Base-by-base conservation (phyloP, 2,329 filamentous ascomycete genomes). In the Lecanicillium sp. region DNA sequence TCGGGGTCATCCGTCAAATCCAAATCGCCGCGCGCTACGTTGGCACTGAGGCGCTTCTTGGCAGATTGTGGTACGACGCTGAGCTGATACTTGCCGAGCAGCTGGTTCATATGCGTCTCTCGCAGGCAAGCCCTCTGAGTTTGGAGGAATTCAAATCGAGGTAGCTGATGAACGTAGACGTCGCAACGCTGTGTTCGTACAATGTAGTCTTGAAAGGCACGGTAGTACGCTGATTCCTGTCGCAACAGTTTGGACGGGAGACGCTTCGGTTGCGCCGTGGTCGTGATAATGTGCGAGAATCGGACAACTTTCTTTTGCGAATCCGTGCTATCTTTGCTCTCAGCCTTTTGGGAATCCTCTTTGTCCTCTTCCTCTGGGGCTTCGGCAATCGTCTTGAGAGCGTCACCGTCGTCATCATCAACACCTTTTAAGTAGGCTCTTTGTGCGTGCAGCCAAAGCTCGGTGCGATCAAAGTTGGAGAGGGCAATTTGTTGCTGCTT, bases 111-210 rank as follows among this genome's bases (percentile, higher is more conserved):
- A 61, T 96, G 88, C 29, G 75, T 67, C 42, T 82, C 72, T 15
- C 75, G 72, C 41, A 88, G 75, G 32, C 82, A 87, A 40, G 89
- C 72, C 29, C 92, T 83, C 53, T 84, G 79, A 19, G 87, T 78
- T 57, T 96, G 90, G 34, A 96, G 71, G 17, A 87, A 87, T 57
- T 97, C 90, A 43, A 90, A 94, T 35, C 92, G 83, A 17, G 85
- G 76, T 41, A 87, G 79, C 30, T 87, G 83, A 59, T 94, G 85
- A 39, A 94, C 75, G 56, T 95, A 95, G 9, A 82, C 79, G 59
- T 97, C 92, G 14, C 71, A 67, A 38, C 71, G 69, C 41, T 77
- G 78, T 12, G 77, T 78, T 22, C 77, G 76, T 42, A 84, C 73
- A 33, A 81, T 66, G 48, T 86, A 74, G 54, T 83, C 79, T 49